A percentile compares a stretch with the other conserved stretches of the same genome.
phyloP scores from a whole-genome alignment of 2,329 filamentous ascomycete genomes.

The Cadophora sp. region DNA sequence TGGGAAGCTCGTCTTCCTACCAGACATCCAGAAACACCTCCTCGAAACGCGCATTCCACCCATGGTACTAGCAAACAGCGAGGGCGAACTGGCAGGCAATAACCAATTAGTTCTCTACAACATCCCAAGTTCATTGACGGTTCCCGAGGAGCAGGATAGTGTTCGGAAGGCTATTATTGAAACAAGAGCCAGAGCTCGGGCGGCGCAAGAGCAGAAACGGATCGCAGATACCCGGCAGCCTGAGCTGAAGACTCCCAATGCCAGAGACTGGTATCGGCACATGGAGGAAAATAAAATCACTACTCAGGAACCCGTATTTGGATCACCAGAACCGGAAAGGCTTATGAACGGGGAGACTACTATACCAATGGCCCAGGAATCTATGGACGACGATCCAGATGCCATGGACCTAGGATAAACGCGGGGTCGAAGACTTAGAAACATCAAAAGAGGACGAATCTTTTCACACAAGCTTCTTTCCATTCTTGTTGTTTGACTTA shows the following conservation, averaged over 20 bases:
- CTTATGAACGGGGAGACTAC: conserved; percentile 22
- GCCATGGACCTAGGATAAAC: conserved; percentile 68
- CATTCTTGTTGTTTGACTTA: conserved; percentile 28
- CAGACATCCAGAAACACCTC: conserved; percentile 85
- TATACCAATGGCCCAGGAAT: conserved; percentile 1
- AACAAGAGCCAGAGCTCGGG: conserved; percentile 71
- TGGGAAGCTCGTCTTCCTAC: conserved; percentile 76
- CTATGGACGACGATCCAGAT: conserved; percentile 58
- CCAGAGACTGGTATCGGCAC: conserved; percentile 29
- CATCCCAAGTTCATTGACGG: conserved; percentile 76
- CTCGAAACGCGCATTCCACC: conserved; percentile 68
- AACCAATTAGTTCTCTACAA: conserved; percentile 82
- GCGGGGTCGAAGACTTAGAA: conserved; percentile 19
- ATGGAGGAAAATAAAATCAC: conserved; percentile 21
- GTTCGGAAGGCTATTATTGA: conserved; percentile 87
- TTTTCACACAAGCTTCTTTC: conserved; percentile 25
- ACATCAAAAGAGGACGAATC: conserved; percentile 28
- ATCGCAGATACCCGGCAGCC: conserved; percentile 37
- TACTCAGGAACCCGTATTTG: conserved; percentile 1
- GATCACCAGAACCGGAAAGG: conserved; percentile 13
- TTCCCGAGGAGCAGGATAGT: conserved; percentile 76
- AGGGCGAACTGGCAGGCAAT: conserved; percentile 62
- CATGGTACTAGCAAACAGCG: conserved; percentile 65
- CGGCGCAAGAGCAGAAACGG: conserved; percentile 58
- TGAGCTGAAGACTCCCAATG: conserved; percentile 33